Conservation (phyloP, 768 basidiomycete species). For the Xanthoconium stramineum region DNA sequence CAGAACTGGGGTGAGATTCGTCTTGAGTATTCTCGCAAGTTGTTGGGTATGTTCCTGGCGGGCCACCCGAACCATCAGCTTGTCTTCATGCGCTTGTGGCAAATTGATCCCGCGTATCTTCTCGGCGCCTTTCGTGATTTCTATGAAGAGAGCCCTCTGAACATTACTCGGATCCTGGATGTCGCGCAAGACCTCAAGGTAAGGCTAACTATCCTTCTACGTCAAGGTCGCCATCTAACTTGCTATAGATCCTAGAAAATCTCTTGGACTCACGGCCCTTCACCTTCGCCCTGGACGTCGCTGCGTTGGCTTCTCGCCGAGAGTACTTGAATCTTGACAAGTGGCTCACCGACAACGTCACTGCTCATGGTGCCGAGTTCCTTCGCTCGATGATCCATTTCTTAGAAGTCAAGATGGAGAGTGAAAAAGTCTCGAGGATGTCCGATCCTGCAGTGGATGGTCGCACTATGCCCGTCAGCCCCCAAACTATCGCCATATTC, state of each 20-base stretch:
- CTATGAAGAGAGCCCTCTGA: slow-evolving; percentile 87
- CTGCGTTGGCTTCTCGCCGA: slow-evolving; percentile 86
- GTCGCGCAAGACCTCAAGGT: slow-evolving; percentile 95
- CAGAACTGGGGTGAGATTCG: slow-evolving; percentile 86
- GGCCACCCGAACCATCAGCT: slow-evolving; percentile 95
- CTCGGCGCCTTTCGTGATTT: slow-evolving; percentile 88
- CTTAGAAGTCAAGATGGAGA: slow-evolving; percentile 89
- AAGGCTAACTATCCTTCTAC: slow-evolving; percentile 9
- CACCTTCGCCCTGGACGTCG: slow-evolving; percentile 89
- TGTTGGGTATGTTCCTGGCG: slow-evolving; percentile 86
- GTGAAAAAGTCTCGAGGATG: slow-evolving; percentile 72
- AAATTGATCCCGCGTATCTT: slow-evolving; percentile 82
- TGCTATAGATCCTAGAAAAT: slow-evolving; percentile 78
- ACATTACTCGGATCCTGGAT: slow-evolving; percentile 92
- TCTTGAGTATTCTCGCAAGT: slow-evolving; percentile 78
- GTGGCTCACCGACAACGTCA: slow-evolving; percentile 89
- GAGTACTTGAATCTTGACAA: slow-evolving; percentile 96
- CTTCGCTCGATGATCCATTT: slow-evolving; percentile 85
- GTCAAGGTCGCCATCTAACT: slow-evolving; percentile 2
- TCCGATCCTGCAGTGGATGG: slow-evolving; percentile 76
- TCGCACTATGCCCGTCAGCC: slow-evolving; percentile 83
- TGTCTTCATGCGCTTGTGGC: slow-evolving; percentile 96
- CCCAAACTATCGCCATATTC: slow-evolving; percentile 88
- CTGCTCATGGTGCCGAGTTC: slow-evolving; percentile 80
- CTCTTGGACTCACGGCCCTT: slow-evolving; percentile 87